Evolutionary conservation across 2,329 filamentous ascomycete genomes (phyloP).

Genomic region (Penicillium glabrum): DNA sequence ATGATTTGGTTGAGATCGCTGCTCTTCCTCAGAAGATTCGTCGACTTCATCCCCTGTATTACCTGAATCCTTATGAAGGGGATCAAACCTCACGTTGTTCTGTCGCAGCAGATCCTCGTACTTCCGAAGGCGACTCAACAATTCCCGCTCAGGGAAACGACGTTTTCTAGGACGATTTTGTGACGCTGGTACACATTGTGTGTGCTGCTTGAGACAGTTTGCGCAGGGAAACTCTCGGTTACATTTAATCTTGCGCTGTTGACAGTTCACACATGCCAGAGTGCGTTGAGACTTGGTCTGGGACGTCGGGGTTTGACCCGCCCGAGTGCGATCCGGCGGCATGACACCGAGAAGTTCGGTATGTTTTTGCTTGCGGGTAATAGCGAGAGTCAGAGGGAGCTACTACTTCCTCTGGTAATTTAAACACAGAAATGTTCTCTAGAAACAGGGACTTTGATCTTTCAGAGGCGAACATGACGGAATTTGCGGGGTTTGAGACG

Average conservation of each 20-base stretch:
- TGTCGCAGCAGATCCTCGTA: constrained; percentile 68
- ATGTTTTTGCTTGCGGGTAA: not conserved
- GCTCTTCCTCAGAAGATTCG: not conserved
- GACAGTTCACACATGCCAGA: constrained; percentile 66
- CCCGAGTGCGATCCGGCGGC: not conserved
- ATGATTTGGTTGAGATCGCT: not conserved
- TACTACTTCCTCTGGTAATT: not conserved
- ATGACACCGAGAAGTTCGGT: not conserved
- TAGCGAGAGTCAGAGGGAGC: accelerated
- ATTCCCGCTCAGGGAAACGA: constrained; percentile 67
- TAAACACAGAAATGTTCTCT: not conserved
- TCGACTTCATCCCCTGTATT: not conserved
- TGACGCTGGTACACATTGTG: constrained; percentile 55
- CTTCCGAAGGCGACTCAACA: constrained; percentile 66
- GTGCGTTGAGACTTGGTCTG: constrained; percentile 13
- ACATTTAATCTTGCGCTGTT: constrained; percentile 74
- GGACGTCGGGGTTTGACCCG: not conserved
- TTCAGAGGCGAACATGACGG: not conserved
- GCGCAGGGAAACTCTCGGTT: constrained; percentile 71
- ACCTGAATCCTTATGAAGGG: constrained; percentile 49
- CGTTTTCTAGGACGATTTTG: constrained; percentile 54
- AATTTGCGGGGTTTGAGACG: not conserved
- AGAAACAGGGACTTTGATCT: too few relatives aligned
- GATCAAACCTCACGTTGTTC: constrained; percentile 68
- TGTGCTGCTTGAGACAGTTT: constrained; percentile 64